A percentile compares a stretch with the other conserved stretches of the same genome.
phyloP scores from a whole-genome alignment of 768 basidiomycete species.

The Krasilnikovozyma curviuscula region DNA sequence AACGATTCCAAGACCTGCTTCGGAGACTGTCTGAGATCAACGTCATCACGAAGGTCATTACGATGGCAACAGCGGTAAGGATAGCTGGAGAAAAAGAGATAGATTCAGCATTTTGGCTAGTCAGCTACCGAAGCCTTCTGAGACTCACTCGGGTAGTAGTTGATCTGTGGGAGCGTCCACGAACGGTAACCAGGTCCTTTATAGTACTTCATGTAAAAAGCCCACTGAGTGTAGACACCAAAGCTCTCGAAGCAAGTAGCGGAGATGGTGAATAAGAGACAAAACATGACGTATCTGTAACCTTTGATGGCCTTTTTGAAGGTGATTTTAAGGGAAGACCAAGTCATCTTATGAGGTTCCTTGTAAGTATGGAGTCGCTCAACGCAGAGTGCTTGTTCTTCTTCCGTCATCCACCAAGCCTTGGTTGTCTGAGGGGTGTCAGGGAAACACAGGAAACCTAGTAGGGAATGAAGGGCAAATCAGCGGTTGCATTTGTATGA shows the following conservation, averaged over 20 bases:
- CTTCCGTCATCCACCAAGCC: neutral
- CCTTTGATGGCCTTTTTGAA: neutral
- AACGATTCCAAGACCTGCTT: constrained; percentile 1
- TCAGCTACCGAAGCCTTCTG: too few species aligned
- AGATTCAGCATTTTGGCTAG: neutral
- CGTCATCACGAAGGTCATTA: neutral
- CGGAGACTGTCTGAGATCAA: neutral
- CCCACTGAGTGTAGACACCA: neutral
- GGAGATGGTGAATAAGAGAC: neutral
- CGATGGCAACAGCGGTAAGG: neutral
- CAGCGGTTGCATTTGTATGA: too few species aligned
- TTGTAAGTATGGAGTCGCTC: neutral
- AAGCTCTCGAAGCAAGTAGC: neutral
- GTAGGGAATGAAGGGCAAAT: too few species aligned
- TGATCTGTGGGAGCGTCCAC: neutral
- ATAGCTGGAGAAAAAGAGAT: neutral
- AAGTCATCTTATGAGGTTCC: neutral
- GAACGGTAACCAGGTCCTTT: neutral
- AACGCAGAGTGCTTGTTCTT: neutral
- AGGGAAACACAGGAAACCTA: too few species aligned
- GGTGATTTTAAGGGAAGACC: neutral
- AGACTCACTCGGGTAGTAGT: constrained; percentile 1
- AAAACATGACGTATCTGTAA: neutral
- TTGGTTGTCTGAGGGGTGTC: constrained; percentile 2
- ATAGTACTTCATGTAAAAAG: neutral